Conservation (phyloP, 2,329 filamentous ascomycete species). For the Aplosporella prunicola region DNA sequence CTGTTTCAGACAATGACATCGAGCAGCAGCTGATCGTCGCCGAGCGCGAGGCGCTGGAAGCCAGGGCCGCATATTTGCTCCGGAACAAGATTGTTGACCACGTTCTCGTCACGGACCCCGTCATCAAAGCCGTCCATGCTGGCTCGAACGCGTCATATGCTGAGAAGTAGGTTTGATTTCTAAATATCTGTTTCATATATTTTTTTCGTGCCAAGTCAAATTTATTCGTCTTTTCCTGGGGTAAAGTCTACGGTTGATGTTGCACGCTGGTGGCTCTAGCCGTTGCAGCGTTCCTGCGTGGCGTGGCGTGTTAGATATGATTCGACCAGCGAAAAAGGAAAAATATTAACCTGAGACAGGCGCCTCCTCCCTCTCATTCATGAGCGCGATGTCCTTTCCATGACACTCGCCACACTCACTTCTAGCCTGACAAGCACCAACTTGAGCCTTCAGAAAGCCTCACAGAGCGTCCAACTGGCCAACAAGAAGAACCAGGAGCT, state of each 20-base stretch:
- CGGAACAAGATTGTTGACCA: constrained; percentile 59
- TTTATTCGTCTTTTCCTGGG: not conserved
- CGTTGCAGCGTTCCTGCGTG: too few species aligned
- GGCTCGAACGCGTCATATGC: constrained; percentile 53
- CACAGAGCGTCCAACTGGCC: constrained; percentile 49
- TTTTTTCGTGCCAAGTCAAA: not conserved
- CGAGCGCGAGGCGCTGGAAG: constrained; percentile 58
- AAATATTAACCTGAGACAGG: constrained; percentile 34
- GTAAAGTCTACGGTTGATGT: not conserved
- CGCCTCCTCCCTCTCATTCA: constrained; percentile 58
- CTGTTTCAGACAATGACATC: constrained; percentile 42
- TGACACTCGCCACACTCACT: constrained; percentile 52
- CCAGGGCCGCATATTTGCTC: constrained; percentile 59
- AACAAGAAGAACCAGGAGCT: constrained; percentile 54
- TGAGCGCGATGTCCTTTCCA: constrained; percentile 57
- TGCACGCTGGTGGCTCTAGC: too few species aligned
- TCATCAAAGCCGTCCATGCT: constrained; percentile 66
- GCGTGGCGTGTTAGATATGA: too few species aligned
- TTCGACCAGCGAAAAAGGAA: not conserved
- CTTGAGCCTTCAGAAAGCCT: constrained; percentile 46
- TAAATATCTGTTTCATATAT: too few species aligned
- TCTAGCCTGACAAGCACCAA: constrained; percentile 43
- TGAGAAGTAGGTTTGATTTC: constrained; percentile 53
- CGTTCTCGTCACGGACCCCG: constrained; percentile 63
- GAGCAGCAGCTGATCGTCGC: constrained; percentile 43